phyloP scores from a whole-genome alignment of 2,329 filamentous ascomycete genomes.

The Diaporthe capsici region DNA sequence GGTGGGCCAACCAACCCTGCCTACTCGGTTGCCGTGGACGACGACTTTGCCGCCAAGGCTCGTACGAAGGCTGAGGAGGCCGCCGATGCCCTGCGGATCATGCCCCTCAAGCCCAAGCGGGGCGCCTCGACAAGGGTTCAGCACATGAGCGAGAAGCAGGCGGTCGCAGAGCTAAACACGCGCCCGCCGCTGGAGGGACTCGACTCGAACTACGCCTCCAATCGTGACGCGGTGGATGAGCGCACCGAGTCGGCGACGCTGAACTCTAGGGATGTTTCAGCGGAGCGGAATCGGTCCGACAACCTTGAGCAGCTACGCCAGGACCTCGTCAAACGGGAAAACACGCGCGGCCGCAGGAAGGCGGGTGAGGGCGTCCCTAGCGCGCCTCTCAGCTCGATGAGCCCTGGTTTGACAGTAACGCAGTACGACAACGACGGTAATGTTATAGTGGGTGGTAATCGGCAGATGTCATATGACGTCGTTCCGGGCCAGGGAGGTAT shows the following conservation, averaged over 20 bases:
- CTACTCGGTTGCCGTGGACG: constrained; percentile 83
- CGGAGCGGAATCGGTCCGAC: constrained; percentile 32
- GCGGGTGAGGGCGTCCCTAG: constrained; percentile 37
- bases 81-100: constrained; percentile 76
- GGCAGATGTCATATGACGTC: constrained; percentile 38
- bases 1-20: constrained; percentile 81
- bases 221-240: constrained; percentile 25
- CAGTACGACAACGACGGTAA: constrained; percentile 34
- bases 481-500: constrained; percentile 24
- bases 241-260: constrained; percentile 32
- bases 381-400: constrained; percentile 13
- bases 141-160: constrained; percentile 47
- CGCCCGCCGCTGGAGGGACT: constrained; percentile 32
- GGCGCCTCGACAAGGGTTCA: constrained; percentile 39
- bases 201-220: constrained; percentile 35
- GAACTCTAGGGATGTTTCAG: constrained; percentile 35
- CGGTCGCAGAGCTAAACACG: constrained; percentile 48
- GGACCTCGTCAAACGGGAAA: constrained; percentile 37
- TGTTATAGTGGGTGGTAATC: not conserved
- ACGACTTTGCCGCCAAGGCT: constrained; percentile 75
- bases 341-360: constrained; percentile 37
- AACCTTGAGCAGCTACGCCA: constrained; percentile 39
- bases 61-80: constrained; percentile 71
- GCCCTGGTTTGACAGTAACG: constrained; percentile 37
- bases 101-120: constrained; percentile 60